Base-by-base conservation (phyloP, 345 rosid species). In the sweet orange (Citrus sinensis) region DNA sequence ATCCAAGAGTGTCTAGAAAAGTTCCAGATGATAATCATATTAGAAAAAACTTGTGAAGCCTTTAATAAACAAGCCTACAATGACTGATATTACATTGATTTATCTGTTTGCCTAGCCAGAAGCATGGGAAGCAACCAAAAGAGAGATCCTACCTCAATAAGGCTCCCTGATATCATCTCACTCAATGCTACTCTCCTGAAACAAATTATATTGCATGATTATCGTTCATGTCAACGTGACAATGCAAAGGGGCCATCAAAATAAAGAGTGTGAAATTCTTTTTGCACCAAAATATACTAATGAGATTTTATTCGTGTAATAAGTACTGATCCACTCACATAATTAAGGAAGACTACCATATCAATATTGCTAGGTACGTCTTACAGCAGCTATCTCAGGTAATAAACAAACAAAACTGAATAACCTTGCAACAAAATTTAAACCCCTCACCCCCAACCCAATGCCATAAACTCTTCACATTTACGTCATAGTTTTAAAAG, bases 131-230 rank as follows among this genome's bases (percentile, higher is more conserved):
- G 61, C 19, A 17, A 64, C 78, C 6, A 59, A 30, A 56, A 67
- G 32, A 64, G 37, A 70, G 59, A 49, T 25, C 59, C 72, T 88
- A 96, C 99, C 94, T 92, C 98, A 78, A 87, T 94, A 92, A 79
- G 98, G 99, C 74, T 91, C 99, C 86, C 81, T 89, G 76, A 92
- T 79, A 83, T 94, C 93, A 76, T 94, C 98, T 70, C 89, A 83
- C 87, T 96, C 99, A 77, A 92, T 91, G 74, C 97, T 88, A 79
- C 95, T 91, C 87, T 96, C 99, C 98, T 96, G 91, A 83, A 85
- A 93, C 76, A 81, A 55, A 30, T 19, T 63, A 80, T 75, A 49
- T 39, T 40, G 55, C 59, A 79, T 35, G 37, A 70, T 79, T 73
- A 85, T 40, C 74, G 42, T 74, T 27, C 9, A 51, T 30, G 32